A percentile compares a stretch with the other conserved stretches of the same genome.
These are phyloP conservation scores for Lecanicillium sp. DNA, from an alignment of 2,329 filamentous ascomycete genomes.

Conservation along the genomic window DNA sequence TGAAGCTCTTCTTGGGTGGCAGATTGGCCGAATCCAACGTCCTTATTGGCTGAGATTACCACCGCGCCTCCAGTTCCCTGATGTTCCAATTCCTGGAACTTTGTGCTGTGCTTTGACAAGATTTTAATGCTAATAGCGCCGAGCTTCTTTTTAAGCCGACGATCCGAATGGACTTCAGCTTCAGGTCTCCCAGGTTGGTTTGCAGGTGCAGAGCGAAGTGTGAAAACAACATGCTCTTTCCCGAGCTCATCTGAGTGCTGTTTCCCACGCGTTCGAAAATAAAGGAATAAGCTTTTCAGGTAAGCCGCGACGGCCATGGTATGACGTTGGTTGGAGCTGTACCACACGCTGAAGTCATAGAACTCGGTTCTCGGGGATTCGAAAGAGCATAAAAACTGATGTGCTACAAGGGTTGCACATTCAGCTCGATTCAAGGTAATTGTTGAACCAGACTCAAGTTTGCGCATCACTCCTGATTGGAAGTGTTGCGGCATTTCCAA, in stretches of 20 bases:
- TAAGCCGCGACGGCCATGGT: slow-evolving; percentile 25
- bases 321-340: slow-evolving; percentile 26
- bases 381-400: slow-evolving; percentile 28
- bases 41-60: slow-evolving; percentile 29
- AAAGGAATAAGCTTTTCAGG: slow-evolving; percentile 24
- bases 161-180: background rate
- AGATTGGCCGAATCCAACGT: slow-evolving; percentile 30
- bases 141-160: slow-evolving; percentile 9
- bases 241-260: background rate
- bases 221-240: background rate
- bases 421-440: slow-evolving; percentile 21
- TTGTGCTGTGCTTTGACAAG: slow-evolving; percentile 21
- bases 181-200: background rate
- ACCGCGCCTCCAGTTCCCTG: slow-evolving; percentile 23
- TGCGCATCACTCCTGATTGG: slow-evolving; percentile 14
- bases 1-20: slow-evolving; percentile 32
- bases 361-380: slow-evolving; percentile 21
- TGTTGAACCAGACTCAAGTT: slow-evolving; percentile 15
- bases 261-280: slow-evolving; percentile 18
- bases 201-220: background rate
- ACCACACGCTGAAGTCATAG: slow-evolving; percentile 31
- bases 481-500: slow-evolving; percentile 20
- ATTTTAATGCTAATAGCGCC: slow-evolving; percentile 15
- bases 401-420: slow-evolving; percentile 24
- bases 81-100: slow-evolving; percentile 17